Percentiles rank a stretch among this genome's conserved stretches.
These are phyloP conservation scores for Albifimbria verrucaria DNA, from an alignment of 2,329 filamentous ascomycete species.

Conservation along the genomic window DNA sequence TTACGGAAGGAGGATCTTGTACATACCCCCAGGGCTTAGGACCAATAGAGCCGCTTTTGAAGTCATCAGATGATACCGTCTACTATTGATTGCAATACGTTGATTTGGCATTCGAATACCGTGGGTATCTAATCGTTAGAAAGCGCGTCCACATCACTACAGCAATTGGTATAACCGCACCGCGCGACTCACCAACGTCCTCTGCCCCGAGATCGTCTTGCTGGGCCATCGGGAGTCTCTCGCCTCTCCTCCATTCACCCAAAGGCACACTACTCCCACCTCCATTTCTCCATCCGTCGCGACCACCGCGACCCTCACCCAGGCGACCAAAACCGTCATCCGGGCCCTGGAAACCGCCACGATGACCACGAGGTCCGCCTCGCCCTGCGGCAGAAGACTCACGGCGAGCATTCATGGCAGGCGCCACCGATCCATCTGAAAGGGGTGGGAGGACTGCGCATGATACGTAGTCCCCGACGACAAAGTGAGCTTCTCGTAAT, in stretches of 20 bases:
- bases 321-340: constrained; percentile 27
- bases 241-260: constrained; percentile 67
- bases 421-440: constrained; percentile 69
- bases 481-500: constrained; percentile 72
- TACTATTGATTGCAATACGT: not conserved
- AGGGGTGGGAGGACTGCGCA: constrained; percentile 77
- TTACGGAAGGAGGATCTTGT: constrained; percentile 25
- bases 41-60: constrained; percentile 20
- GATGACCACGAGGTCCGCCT: constrained; percentile 18
- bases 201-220: constrained; percentile 22
- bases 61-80: not conserved
- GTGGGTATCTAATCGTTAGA: not conserved
- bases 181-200: constrained; percentile 21
- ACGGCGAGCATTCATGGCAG: constrained; percentile 41
- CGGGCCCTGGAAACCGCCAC: constrained; percentile 19
- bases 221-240: constrained; percentile 54
- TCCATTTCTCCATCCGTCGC: constrained; percentile 36
- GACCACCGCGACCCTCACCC: constrained; percentile 31
- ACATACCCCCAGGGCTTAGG: constrained; percentile 35
- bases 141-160: not conserved
- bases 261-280: constrained; percentile 35
- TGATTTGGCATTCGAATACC: not conserved
- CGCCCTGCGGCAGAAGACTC: constrained; percentile 16
- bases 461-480: constrained; percentile 84
- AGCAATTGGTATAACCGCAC: not conserved